Evolutionary conservation across 768 basidiomycete genomes (phyloP).

Genomic region (Suillus plorans): DNA sequence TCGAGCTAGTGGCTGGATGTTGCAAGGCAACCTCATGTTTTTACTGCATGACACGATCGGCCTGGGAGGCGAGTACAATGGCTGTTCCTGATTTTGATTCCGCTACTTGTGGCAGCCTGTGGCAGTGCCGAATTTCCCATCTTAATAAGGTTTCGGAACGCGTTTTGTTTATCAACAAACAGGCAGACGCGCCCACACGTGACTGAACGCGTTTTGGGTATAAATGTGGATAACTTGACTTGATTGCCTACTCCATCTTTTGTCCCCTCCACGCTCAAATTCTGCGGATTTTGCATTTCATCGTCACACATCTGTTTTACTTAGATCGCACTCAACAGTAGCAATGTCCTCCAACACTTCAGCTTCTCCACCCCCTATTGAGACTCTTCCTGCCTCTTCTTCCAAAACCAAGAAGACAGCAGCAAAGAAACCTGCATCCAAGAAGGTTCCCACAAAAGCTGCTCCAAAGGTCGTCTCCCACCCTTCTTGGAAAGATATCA

Average conservation of each 20-base stretch:
- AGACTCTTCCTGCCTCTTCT: constrained; percentile 6
- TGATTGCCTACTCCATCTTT: constrained; percentile 4
- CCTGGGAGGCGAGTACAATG: background rate
- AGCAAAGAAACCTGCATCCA: constrained; percentile 24
- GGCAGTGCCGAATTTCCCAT: constrained; percentile 14
- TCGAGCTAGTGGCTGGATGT: background rate
- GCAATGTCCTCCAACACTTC: constrained; percentile 14
- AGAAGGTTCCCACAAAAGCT: constrained; percentile 15
- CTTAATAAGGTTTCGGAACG: constrained; percentile 8
- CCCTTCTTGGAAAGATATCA: constrained; percentile 58
- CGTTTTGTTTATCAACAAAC: constrained; percentile 11
- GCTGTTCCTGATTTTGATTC: background rate
- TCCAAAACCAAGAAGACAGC: constrained; percentile 30
- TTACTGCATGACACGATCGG: background rate
- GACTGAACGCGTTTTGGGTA: constrained; percentile 10
- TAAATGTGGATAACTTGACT: constrained; percentile 1
- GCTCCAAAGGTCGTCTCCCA: constrained; percentile 29
- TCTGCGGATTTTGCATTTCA: background rate
- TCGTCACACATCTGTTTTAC: background rate
- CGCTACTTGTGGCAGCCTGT: background rate
- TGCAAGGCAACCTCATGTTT: background rate
- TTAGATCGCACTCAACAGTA: background rate
- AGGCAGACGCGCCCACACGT: constrained; percentile 9
- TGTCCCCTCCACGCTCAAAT: background rate
- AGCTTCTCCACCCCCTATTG: constrained; percentile 13